Base-by-base conservation (phyloP, 805 yeast genomes). In the Candida chilensis region DNA sequence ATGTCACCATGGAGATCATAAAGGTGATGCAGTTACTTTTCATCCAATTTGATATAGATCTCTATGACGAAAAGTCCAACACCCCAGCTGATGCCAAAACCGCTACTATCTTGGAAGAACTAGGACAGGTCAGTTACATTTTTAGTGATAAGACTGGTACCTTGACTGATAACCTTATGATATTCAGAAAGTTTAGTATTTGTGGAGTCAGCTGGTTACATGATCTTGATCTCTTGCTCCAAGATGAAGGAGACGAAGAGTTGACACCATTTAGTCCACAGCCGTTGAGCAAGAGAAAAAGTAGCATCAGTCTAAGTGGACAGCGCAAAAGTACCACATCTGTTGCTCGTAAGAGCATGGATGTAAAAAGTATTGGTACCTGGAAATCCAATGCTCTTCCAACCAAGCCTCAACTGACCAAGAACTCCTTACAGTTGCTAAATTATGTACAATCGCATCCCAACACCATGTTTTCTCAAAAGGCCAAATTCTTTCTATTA, bases 111-210 rank as follows among this genome's bases (percentile, higher is more conserved):
- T 69, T 92, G 39, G 99, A 92, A 50, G 98, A 92, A 54, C 62
- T 92, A 43, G 99, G 99, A 3, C 99, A 92, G 50, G 96, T 94
- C 1, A 80, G 95, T 29, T 88, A 90, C 48, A 71, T 92, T 3
- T 92, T 92, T 51, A 83, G 95, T 36, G 99, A 92, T 54, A 92
- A 92, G 52, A 92, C 98, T 0, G 99, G 99, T 7, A 92, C 99
- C 0, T 66, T 92, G 37, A 92, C 99, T 1, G 97, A 92, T 44
- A 92, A 92, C 49, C 59, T 78, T 43, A 92, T 92, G 99, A 59
- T 90, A 17, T 92, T 92, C 52, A 67, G 96, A 27, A 88, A 88
- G 47, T 71, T 90, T 41, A 74, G 94, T 7, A 78, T 92, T 4
- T 79, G 82, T 31, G 99, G 99, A 2, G 67, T 79, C 3, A 75